Percentiles rank a stretch among this genome's conserved stretches.
phyloP scores from a whole-genome alignment of 225 moss, liverwort and hornwort genomes.

The Polytrichum commune region DNA sequence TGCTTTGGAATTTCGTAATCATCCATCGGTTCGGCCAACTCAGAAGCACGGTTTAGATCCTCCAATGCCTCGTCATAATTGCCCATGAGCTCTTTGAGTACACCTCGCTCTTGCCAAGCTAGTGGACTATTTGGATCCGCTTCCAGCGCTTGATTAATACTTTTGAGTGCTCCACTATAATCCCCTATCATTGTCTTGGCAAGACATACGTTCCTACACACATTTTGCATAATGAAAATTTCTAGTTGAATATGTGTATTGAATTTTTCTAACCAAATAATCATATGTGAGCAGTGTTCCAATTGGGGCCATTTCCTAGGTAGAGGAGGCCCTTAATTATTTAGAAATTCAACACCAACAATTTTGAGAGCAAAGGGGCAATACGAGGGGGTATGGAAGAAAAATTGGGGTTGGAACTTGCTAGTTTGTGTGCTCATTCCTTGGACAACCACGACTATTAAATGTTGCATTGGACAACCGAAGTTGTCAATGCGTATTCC shows the following conservation, averaged over 20 bases:
- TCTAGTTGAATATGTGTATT: neutral
- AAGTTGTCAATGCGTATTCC: no score
- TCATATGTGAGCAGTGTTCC: no score
- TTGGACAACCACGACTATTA: no score
- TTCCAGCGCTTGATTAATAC: neutral
- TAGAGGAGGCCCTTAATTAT: no score
- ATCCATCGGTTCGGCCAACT: rapidly evolving
- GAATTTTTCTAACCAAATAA: no score
- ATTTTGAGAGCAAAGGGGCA: no score
- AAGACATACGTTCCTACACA: neutral
- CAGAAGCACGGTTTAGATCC: neutral
- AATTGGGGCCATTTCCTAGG: no score
- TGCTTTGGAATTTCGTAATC: constrained; percentile 15
- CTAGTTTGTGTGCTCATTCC: no score
- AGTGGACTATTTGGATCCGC: rapidly evolving
- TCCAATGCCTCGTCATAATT: constrained; percentile 1
- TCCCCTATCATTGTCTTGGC: constrained; percentile 4
- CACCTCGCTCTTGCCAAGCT: constrained; percentile 5
- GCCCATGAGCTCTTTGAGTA: constrained; percentile 10
- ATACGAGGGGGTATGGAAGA: no score
- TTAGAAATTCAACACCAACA: no score
- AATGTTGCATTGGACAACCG: no score
- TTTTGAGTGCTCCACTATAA: neutral
- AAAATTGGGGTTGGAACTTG: no score
- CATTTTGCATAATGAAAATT: neutral